A percentile compares a stretch with the other conserved stretches of the same genome.
phyloP scores from a whole-genome alignment of 495 filamentous ascomycete genomes.

The Penicillium pulvis region DNA sequence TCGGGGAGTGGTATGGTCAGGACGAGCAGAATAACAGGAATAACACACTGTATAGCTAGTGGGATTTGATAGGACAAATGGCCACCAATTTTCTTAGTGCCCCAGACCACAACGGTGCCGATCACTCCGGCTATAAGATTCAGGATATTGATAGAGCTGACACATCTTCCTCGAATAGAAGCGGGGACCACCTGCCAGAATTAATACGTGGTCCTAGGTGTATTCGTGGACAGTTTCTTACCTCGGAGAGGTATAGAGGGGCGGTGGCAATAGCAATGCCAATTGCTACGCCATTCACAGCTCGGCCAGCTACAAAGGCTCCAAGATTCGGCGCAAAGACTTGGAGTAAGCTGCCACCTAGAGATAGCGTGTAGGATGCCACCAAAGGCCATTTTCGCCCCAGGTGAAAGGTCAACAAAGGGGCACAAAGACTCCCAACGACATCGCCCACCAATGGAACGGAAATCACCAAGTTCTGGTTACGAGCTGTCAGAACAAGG shows the following conservation, averaged over 20 bases:
- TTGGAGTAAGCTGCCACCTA: constrained; percentile 40
- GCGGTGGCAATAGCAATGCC: constrained; percentile 40
- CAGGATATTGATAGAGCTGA: constrained; percentile 41
- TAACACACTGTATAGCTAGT: constrained; percentile 35
- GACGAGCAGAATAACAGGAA: constrained; percentile 31
- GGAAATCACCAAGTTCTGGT: constrained; percentile 41
- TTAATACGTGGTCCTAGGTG: neutral
- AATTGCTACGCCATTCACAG: constrained; percentile 35
- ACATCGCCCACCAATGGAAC: constrained; percentile 38
- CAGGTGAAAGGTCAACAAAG: constrained; percentile 35
- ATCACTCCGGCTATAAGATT: constrained; percentile 38
- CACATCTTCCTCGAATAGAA: constrained; percentile 39
- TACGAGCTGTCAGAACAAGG: constrained; percentile 37
- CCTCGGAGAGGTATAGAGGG: constrained; percentile 42
- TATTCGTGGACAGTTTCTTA: constrained; percentile 2
- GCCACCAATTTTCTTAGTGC: constrained; percentile 28
- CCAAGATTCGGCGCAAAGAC: constrained; percentile 39
- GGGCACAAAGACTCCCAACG: constrained; percentile 36
- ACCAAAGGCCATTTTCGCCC: constrained; percentile 42
- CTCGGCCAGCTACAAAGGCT: constrained; percentile 38
- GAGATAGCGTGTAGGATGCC: constrained; percentile 34
- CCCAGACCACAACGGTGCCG: constrained; percentile 37
- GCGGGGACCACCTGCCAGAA: constrained; percentile 25
- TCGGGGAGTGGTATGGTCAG: constrained; percentile 51
- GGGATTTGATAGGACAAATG: constrained; percentile 35